Base-by-base conservation (phyloP, 2,329 filamentous ascomycete species). In the Trichoderma koningii region DNA sequence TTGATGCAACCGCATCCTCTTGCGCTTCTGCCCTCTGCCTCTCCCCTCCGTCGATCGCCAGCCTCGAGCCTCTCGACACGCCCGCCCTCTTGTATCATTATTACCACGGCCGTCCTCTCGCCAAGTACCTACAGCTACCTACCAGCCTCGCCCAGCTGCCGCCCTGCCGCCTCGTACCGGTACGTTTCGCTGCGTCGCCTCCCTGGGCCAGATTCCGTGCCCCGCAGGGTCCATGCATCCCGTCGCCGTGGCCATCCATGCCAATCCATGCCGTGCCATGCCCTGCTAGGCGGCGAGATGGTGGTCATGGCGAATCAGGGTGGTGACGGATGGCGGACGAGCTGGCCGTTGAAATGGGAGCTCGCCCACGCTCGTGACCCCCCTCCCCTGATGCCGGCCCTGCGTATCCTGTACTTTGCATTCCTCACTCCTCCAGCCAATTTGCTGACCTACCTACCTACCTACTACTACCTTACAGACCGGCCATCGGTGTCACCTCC, bases 211-310 rank as follows among this genome's bases (percentile, higher is more conserved):
- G 6, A 63, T 63, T 47, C 45, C 26, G 34, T 63, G 50, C 60
- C 59, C 60, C 60, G 60, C 60, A 63, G 60, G 60, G 60, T 63
- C 60, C 60, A 63, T 63, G 41, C 60, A 63, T 47, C 38, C 60
- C 28, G 48, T 63, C 12, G 48, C 34, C 34, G 34, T 38, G 10
- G 34, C 34, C 34, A 38, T 38, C 34, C 34, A 38, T 38, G 34
- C 34, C 34, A 38, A 5, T 38, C 34, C 34, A 38, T 38, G 34
- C 34, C 34, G 34, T 38, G 34, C 34, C 34, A 38, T 38, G 34
- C 34, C 34, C 34, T 38, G 34, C 34, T 38, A 14, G 34, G 34
- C 34, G 34, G 34, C 34, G 1, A 14, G 34, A 14, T 63, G 59
- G 59, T 44, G 57, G 57, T 52, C 57, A 61, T 61, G 38, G 59